A percentile compares a stretch with the other conserved stretches of the same genome.
Conservation (phyloP, 1,284 basidiomycete species). For the Rhodotorula sp. region DNA sequence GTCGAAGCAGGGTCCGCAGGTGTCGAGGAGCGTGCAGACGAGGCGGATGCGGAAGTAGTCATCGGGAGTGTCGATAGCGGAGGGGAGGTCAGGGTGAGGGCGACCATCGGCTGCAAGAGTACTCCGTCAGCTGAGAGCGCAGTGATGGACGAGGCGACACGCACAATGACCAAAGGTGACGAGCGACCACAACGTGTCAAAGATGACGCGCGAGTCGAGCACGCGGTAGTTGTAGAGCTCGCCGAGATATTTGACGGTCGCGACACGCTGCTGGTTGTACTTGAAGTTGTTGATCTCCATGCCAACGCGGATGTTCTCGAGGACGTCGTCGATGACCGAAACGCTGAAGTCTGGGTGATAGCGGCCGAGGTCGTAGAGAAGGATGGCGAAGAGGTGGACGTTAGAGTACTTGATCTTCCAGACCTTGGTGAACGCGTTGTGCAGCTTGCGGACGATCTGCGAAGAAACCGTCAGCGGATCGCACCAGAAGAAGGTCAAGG, state of each 20-base stretch:
- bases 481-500: slow-evolving; percentile 52
- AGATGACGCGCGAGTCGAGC: slow-evolving; percentile 81
- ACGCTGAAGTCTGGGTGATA: slow-evolving; percentile 88
- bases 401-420: slow-evolving; percentile 95
- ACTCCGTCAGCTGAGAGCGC: not conserved
- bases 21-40: slow-evolving; percentile 87
- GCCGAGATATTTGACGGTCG: slow-evolving; percentile 89
- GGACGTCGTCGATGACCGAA: slow-evolving; percentile 85
- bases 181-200: slow-evolving; percentile 90
- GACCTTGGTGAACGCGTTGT: slow-evolving; percentile 87
- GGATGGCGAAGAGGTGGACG: slow-evolving; percentile 85
- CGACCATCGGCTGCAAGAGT: slow-evolving; percentile 70
- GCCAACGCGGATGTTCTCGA: slow-evolving; percentile 86
- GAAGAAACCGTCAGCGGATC: slow-evolving; percentile 18
- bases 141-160: slow-evolving; percentile 48
- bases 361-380: slow-evolving; percentile 87
- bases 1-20: slow-evolving; percentile 97
- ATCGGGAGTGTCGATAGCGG: slow-evolving; percentile 81
- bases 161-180: slow-evolving; percentile 94
- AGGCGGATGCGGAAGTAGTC: slow-evolving; percentile 94
- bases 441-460: slow-evolving; percentile 49
- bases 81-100: slow-evolving; percentile 75
- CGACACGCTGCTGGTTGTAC: slow-evolving; percentile 87
- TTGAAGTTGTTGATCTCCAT: slow-evolving; percentile 94
- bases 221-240: slow-evolving; percentile 98